phyloP scores from a whole-genome alignment of 805 yeast genomes.

The Metschnikowia amazonensis region DNA sequence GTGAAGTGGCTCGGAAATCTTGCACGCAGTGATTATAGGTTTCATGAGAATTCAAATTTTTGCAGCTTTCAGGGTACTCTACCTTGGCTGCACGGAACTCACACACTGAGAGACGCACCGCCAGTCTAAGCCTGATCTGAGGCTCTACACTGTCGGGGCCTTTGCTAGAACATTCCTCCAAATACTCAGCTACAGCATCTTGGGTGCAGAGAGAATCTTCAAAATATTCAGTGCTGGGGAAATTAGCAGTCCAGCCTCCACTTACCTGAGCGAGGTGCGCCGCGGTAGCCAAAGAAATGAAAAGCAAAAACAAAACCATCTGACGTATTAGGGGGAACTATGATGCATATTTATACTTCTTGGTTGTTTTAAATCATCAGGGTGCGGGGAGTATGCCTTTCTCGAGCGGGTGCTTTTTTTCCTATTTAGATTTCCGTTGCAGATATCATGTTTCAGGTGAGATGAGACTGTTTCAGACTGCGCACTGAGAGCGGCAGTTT shows the following conservation, averaged over 20 bases:
- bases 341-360: neutral
- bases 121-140: conserved; percentile 33
- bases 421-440: neutral
- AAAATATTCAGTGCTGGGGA: neutral
- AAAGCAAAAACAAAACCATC: neutral
- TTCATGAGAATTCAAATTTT: conserved; percentile 6
- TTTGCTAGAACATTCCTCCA: conserved; percentile 37
- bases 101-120: conserved; percentile 50
- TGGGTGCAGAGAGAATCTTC: conserved; percentile 18
- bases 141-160: conserved; percentile 39
- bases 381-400: neutral
- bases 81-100: conserved; percentile 50
- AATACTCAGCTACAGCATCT: conserved; percentile 36
- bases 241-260: neutral
- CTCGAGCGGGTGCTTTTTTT: neutral
- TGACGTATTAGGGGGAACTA: neutral
- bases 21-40: conserved; percentile 35
- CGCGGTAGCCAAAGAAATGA: neutral
- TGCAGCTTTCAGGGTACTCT: conserved; percentile 29
- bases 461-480: conserved; percentile 4
- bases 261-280: conserved; percentile 1
- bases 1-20: conserved; percentile 42
- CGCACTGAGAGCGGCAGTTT: conserved; percentile 2
- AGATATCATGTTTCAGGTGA: conserved; percentile 3
- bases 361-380: too few relatives aligned